A percentile compares a stretch with the other conserved stretches of the same genome.
These are phyloP conservation scores for Populus hybrid DNA, from an alignment of 441 rosid species.

Conservation along the genomic window DNA sequence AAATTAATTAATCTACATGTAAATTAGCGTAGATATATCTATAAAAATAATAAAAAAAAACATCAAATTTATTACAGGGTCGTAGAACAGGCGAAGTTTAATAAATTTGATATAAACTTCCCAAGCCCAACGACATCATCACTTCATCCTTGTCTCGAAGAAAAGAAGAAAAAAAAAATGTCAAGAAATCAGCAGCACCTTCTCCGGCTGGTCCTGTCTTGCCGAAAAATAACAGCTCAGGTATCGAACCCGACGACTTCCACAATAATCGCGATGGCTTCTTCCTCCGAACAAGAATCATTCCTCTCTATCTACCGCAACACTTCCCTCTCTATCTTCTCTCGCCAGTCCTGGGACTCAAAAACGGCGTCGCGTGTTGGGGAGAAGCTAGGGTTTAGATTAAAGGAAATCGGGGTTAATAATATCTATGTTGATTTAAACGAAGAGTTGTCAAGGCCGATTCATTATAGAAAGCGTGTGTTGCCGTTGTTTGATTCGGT, in stretches of 20 bases:
- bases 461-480: slow-evolving; percentile 57
- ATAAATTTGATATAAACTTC: too few relatives aligned
- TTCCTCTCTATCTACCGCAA: slow-evolving; percentile 47
- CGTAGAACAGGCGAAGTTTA: too few relatives aligned
- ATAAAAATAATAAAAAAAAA: too few relatives aligned
- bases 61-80: too few relatives aligned
- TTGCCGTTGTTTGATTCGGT: slow-evolving; percentile 70
- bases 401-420: slow-evolving; percentile 57
- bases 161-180: background rate
- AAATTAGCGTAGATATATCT: too few relatives aligned
- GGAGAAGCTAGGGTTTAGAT: slow-evolving; percentile 65
- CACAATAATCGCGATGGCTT: slow-evolving; percentile 79
- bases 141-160: background rate
- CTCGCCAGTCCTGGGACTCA: slow-evolving; percentile 61
- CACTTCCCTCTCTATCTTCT: slow-evolving; percentile 53
- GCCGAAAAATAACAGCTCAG: slow-evolving; percentile 78
- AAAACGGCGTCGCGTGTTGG: slow-evolving; percentile 69
- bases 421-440: slow-evolving; percentile 46
- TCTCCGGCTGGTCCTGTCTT: slow-evolving; percentile 64
- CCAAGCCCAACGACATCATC: background rate
- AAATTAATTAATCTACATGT: too few relatives aligned
- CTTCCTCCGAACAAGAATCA: slow-evolving; percentile 65
- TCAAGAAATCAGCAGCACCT: slow-evolving; percentile 34
- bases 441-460: slow-evolving; percentile 70
- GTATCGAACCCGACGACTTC: slow-evolving; percentile 57